A percentile compares a stretch with the other conserved stretches of the same genome.
These are phyloP conservation scores for Penicillium sp. DNA, from an alignment of 2,329 filamentous ascomycete genomes.

Conservation along the genomic window DNA sequence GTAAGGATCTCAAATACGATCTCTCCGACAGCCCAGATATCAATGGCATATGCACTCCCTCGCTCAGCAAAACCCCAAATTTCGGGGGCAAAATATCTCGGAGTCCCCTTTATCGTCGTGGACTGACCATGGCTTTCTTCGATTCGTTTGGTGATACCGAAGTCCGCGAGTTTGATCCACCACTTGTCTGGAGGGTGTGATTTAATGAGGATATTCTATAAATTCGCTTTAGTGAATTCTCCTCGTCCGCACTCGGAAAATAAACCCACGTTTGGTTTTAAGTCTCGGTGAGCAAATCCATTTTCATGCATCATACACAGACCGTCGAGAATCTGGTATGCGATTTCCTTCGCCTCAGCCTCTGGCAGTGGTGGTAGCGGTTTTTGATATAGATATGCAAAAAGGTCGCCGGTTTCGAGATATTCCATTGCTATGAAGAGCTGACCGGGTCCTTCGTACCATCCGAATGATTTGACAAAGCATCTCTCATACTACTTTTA, in stretches of 20 bases:
- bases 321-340: conserved; percentile 3
- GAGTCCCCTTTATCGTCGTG: not conserved
- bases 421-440: conserved; percentile 5
- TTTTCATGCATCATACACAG: conserved; percentile 5
- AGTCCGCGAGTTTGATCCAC: conserved; percentile 12
- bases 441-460: not conserved
- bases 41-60: not conserved
- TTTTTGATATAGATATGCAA: not conserved
- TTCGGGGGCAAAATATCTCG: not conserved
- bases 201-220: conserved; percentile 6
- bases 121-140: not conserved
- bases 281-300: conserved; percentile 1
- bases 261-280: conserved; percentile 9
- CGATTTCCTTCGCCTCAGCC: not conserved
- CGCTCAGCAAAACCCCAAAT: not conserved
- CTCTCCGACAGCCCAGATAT: conserved; percentile 8
- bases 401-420: conserved; percentile 1
- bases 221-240: not conserved
- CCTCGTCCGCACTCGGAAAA: not conserved
- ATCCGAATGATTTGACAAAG: conserved; percentile 6
- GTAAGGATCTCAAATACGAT: conserved; percentile 2
- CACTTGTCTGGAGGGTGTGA: not conserved
- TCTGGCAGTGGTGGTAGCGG: not conserved
- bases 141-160: conserved; percentile 9
- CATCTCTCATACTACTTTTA: conserved; percentile 6